phyloP scores from a whole-genome alignment of 495 filamentous ascomycete genomes.

The Hypoxylon cercidicola region DNA sequence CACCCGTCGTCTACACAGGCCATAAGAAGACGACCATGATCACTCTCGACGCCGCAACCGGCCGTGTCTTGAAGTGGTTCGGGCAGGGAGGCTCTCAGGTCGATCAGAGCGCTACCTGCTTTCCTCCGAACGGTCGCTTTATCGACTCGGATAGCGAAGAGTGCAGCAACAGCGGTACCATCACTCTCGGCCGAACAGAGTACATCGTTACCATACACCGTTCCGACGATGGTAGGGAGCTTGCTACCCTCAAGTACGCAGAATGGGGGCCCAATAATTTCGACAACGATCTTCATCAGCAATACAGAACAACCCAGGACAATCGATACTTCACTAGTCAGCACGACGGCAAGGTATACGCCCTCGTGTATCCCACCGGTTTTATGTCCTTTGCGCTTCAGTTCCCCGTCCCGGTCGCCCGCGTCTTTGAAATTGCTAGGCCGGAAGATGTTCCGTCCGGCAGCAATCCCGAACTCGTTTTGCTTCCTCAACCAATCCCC shows the following conservation, averaged over 20 bases:
- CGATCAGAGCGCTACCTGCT: conserved; percentile 65
- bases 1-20: conserved; percentile 85
- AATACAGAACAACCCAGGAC: conserved; percentile 83
- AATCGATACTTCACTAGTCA: conserved; percentile 87
- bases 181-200: conserved; percentile 85
- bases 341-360: conserved; percentile 87
- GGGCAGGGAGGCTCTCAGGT: conserved; percentile 55
- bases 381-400: conserved; percentile 63
- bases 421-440: conserved; percentile 90
- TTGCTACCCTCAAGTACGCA: conserved; percentile 91
- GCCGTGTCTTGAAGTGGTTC: conserved; percentile 70
- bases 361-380: conserved; percentile 48
- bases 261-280: conserved; percentile 96
- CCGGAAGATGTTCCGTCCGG: conserved; percentile 67
- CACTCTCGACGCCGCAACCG: conserved; percentile 86
- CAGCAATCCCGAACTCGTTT: conserved; percentile 71
- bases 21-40: conserved; percentile 90
- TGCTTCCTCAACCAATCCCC: conserved; percentile 85
- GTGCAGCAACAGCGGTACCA: conserved; percentile 74
- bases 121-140: conserved; percentile 68
- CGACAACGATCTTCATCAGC: conserved; percentile 85
- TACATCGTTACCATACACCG: conserved; percentile 88
- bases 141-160: conserved; percentile 68
- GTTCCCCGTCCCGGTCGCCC: conserved; percentile 83
- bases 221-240: conserved; percentile 74